Evolutionary conservation across 257 asterid species (phyloP).

Genomic region (Solanum chmielewskii): DNA sequence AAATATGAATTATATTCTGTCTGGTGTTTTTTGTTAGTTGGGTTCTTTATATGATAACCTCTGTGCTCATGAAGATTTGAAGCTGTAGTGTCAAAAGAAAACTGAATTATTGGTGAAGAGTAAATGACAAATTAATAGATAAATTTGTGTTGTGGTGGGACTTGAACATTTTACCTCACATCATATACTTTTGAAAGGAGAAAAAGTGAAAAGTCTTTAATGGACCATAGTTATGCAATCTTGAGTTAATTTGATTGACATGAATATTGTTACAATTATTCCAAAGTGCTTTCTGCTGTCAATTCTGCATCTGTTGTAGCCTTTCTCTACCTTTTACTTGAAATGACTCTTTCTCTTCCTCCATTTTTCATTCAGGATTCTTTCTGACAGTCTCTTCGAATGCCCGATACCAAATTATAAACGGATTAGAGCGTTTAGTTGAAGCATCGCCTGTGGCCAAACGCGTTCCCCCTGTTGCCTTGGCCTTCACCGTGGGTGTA

Average conservation of each 20-base stretch:
- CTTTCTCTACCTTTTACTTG: background rate
- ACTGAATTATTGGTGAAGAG: background rate
- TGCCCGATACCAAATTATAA: constrained; percentile 76
- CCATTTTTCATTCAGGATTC: constrained; percentile 34
- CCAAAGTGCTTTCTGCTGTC: background rate
- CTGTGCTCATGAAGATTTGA: background rate
- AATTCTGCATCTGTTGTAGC: background rate
- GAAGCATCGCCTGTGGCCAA: constrained; percentile 66
- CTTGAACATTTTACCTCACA: background rate
- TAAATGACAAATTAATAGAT: background rate
- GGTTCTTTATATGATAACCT: background rate
- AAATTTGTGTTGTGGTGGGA: background rate
- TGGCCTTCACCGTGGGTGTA: constrained; percentile 83
- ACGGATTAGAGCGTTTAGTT: constrained; percentile 71
- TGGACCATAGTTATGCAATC: background rate
- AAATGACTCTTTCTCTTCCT: background rate
- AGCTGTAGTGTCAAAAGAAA: background rate
- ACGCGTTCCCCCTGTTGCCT: constrained; percentile 58
- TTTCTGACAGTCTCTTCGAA: constrained; percentile 84
- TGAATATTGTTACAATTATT: background rate
- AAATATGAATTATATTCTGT: background rate
- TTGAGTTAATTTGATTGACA: background rate
- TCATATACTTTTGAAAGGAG: background rate
- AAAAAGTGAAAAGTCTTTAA: background rate
- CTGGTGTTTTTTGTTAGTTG: background rate